Evolutionary conservation across 1,284 basidiomycete genomes (phyloP).

Genomic region (Entoloma clypeatum): DNA sequence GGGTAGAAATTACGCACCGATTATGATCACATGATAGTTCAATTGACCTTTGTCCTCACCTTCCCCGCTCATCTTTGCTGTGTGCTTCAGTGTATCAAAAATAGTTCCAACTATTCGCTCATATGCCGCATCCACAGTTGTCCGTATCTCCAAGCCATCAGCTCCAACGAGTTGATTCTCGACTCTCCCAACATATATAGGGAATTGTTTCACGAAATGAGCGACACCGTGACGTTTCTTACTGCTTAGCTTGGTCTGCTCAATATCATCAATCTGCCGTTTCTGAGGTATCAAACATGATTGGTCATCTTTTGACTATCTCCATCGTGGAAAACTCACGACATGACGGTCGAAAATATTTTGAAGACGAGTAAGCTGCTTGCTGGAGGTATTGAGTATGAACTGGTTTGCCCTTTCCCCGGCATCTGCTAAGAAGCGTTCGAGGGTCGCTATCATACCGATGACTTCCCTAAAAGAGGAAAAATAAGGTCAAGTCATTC

Average conservation of each 20-base stretch:
- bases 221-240: slow-evolving; percentile 92
- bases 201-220: slow-evolving; percentile 93
- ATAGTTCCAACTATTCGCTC: slow-evolving; percentile 85
- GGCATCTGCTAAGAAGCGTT: slow-evolving; percentile 75
- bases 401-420: slow-evolving; percentile 78
- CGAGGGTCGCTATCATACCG: slow-evolving; percentile 78
- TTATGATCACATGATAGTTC: slow-evolving; percentile 94
- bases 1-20: slow-evolving; percentile 55
- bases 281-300: slow-evolving; percentile 40
- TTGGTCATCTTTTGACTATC: neutral
- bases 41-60: slow-evolving; percentile 95
- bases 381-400: slow-evolving; percentile 70
- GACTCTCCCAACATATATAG: slow-evolving; percentile 80
- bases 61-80: slow-evolving; percentile 89
- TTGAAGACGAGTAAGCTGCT: slow-evolving; percentile 77
- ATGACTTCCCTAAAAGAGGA: slow-evolving; percentile 66
- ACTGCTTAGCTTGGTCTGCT: slow-evolving; percentile 85
- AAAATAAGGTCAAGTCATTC: slow-evolving; percentile 11
- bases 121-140: slow-evolving; percentile 79
- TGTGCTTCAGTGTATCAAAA: slow-evolving; percentile 91
- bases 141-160: slow-evolving; percentile 76
- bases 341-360: slow-evolving; percentile 74
- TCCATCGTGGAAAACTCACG: slow-evolving; percentile 43
- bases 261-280: slow-evolving; percentile 87
- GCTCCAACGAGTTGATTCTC: slow-evolving; percentile 84